Percentiles rank a stretch among this genome's conserved stretches.
These are phyloP conservation scores for Xylariaceae sp. DNA, from an alignment of 2,329 filamentous ascomycete species.

Conservation along the genomic window DNA sequence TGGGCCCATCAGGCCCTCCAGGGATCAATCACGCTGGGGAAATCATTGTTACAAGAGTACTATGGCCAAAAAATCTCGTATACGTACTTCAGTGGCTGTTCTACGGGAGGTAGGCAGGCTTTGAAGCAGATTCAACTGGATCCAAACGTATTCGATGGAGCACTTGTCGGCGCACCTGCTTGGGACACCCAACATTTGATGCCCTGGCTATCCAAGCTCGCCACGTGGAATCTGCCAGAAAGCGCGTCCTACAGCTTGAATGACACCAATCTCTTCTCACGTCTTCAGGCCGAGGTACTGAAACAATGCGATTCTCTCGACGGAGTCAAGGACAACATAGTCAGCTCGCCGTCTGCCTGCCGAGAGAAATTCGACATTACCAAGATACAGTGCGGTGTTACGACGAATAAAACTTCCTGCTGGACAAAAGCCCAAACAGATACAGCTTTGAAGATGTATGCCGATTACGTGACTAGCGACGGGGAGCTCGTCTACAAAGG, in stretches of 20 bases:
- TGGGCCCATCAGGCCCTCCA: constrained; percentile 46
- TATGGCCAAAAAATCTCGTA: constrained; percentile 49
- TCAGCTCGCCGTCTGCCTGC: constrained; percentile 48
- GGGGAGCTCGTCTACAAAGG: constrained; percentile 40
- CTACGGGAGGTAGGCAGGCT: constrained; percentile 60
- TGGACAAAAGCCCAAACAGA: constrained; percentile 47
- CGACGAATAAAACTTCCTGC: constrained; percentile 40
- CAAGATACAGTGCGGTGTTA: constrained; percentile 41
- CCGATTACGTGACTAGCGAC: constrained; percentile 33
- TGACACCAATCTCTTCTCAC: constrained; percentile 45
- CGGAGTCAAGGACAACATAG: constrained; percentile 49
- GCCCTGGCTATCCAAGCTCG: constrained; percentile 47
- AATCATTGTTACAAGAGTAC: constrained; percentile 50
- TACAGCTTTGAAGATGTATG: constrained; percentile 37
- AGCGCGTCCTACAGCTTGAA: constrained; percentile 48
- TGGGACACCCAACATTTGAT: constrained; percentile 55
- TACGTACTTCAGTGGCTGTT: constrained; percentile 59
- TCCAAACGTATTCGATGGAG: constrained; percentile 58
- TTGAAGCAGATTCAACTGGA: constrained; percentile 52
- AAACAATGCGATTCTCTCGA: constrained; percentile 52
- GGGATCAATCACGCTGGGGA: constrained; percentile 51
- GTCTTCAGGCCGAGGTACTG: constrained; percentile 49
- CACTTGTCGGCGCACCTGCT: constrained; percentile 52
- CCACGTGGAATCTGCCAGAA: constrained; percentile 52
- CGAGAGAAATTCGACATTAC: constrained; percentile 39